These are phyloP conservation scores for Allium cepa DNA, from an alignment of 106 monocot species.

Conservation along the genomic window DNA sequence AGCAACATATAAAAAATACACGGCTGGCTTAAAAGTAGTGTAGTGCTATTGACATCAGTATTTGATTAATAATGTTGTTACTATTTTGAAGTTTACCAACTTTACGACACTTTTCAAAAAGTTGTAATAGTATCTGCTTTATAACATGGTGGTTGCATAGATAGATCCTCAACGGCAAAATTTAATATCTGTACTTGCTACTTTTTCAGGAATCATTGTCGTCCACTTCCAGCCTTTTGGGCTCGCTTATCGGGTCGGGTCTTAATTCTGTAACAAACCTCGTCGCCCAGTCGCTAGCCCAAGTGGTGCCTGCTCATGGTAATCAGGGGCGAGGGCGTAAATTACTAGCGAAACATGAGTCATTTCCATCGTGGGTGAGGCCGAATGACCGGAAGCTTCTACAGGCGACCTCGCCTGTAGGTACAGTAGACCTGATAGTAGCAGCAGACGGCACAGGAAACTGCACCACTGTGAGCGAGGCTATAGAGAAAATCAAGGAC, in stretches of 20 bases:
- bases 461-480: conserved; percentile 53
- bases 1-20: too few species aligned
- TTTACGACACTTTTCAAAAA: too few species aligned
- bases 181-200: too few species aligned
- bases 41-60: too few species aligned
- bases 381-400: conserved; percentile 36
- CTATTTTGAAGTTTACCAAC: too few species aligned
- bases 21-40: too few species aligned
- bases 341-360: too few species aligned
- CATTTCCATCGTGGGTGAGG: conserved; percentile 51
- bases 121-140: too few species aligned
- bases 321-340: background rate
- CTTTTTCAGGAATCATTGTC: conserved; percentile 29
- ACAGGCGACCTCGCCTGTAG: conserved; percentile 16
- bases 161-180: too few species aligned
- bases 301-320: background rate
- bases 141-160: too few species aligned
- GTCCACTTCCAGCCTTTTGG: conserved; percentile 18
- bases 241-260: conserved; percentile 22
- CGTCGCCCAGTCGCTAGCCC: conserved; percentile 19
- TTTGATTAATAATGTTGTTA: too few species aligned
- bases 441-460: conserved; percentile 82
- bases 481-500: conserved; percentile 48
- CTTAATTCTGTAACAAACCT: conserved; percentile 29
- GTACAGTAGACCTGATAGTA: conserved; percentile 46